Conservation (phyloP, 1,284 basidiomycete species). For the Cryptococcus sp. region DNA sequence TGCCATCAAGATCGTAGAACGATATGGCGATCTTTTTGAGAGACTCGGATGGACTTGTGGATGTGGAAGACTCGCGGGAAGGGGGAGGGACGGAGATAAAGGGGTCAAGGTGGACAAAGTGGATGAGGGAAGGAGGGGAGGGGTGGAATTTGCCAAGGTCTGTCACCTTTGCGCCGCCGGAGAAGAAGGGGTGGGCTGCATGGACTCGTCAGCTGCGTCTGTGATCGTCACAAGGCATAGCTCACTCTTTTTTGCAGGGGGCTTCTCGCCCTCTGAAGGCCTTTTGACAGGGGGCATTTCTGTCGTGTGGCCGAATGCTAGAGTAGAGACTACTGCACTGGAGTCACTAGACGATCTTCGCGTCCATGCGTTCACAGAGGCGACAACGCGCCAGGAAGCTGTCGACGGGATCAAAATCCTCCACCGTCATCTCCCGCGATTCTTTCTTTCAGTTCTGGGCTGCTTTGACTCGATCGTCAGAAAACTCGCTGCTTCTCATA, state of each 20-base stretch:
- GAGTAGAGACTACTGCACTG: no score
- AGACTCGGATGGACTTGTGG: constrained; percentile 1
- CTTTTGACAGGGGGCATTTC: constrained; percentile 14
- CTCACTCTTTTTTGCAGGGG: constrained; percentile 21
- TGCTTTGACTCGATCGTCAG: no score
- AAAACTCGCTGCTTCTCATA: neutral
- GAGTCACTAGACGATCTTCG: no score
- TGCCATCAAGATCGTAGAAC: constrained; percentile 83
- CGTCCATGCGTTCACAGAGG: no score
- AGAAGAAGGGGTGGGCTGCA: constrained; percentile 36
- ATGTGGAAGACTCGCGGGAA: neutral
- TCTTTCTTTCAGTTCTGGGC: no score
- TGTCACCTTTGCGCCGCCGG: constrained; percentile 13
- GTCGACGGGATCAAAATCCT: no score
- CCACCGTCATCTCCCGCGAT: no score
- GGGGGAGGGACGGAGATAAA: constrained; percentile 21
- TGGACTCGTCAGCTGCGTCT: neutral
- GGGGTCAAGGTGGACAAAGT: constrained; percentile 43
- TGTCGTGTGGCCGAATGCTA: no score
- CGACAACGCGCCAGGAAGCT: no score
- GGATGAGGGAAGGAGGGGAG: constrained; percentile 37
- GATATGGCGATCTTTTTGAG: constrained; percentile 58
- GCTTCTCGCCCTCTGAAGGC: constrained; percentile 5
- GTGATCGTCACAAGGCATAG: neutral
- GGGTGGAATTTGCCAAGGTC: constrained; percentile 20